Conservation (phyloP, 148 eudicot species). For the Cornus kousa region DNA sequence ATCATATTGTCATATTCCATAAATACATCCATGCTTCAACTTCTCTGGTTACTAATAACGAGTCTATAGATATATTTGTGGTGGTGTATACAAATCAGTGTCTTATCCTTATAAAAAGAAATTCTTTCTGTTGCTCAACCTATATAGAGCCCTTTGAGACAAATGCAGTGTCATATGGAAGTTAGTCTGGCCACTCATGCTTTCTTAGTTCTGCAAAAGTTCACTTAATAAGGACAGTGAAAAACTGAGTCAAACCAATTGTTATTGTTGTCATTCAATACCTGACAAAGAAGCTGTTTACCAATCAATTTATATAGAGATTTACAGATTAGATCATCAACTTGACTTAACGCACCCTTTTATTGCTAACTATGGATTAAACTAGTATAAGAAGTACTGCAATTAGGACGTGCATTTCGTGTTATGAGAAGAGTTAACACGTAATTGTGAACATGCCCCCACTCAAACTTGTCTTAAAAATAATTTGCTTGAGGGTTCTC, state of each 20-base stretch:
- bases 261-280: background rate
- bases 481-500: too few relatives aligned
- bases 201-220: background rate
- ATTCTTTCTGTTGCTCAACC: background rate
- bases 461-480: too few relatives aligned
- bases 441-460: too few relatives aligned
- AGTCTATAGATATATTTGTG: too few relatives aligned
- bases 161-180: background rate
- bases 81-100: background rate
- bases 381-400: background rate
- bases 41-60: too few relatives aligned
- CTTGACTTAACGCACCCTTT: background rate
- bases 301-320: background rate
- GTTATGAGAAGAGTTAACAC: background rate
- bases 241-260: background rate
- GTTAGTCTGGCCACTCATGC: background rate
- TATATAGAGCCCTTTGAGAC: background rate
- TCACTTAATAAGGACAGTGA: background rate
- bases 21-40: too few relatives aligned
- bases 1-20: too few relatives aligned
- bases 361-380: background rate
- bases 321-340: background rate
- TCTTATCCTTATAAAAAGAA: background rate
- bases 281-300: background rate
- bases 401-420: background rate